These are phyloP conservation scores for Rhododendron simsii DNA, from an alignment of 148 eudicot species.

Conservation along the genomic window DNA sequence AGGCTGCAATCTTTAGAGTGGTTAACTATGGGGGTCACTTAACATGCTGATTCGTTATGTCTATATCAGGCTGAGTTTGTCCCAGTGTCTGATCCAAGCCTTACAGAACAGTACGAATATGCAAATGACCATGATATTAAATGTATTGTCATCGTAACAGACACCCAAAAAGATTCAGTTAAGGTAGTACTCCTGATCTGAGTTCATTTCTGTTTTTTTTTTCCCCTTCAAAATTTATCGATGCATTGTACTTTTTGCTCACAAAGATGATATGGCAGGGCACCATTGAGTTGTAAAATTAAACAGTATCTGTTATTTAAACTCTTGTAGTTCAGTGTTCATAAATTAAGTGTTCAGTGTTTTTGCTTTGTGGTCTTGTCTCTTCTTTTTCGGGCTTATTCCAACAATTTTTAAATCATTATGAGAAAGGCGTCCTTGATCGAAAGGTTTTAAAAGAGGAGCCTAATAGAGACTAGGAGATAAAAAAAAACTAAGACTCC, in stretches of 20 bases:
- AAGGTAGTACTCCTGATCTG: constrained; percentile 43
- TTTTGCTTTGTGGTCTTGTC: not conserved
- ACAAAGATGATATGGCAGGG: not conserved
- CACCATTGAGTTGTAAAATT: not conserved
- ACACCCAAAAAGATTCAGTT: constrained; percentile 64
- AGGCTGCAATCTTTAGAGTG: constrained; percentile 1
- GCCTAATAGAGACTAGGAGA: not conserved
- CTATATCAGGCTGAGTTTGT: constrained; percentile 75
- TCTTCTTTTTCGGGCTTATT: not conserved
- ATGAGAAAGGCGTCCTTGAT: not conserved
- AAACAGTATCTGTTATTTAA: not conserved
- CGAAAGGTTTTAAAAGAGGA: not conserved
- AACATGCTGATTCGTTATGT: not conserved
- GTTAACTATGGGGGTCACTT: not conserved
- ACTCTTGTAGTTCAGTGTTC: not conserved
- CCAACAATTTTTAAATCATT: not conserved
- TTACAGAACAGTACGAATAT: constrained; percentile 95
- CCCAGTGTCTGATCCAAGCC: constrained; percentile 83
- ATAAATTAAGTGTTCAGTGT: not conserved
- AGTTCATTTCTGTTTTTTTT: not conserved
- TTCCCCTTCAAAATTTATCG: not conserved
- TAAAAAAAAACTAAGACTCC: not conserved
- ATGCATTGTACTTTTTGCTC: not conserved
- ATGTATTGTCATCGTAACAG: constrained; percentile 81
- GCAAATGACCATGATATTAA: constrained; percentile 92